These are phyloP conservation scores for Pecoramyces ruminantium DNA, from an alignment of 192 early-diverging fungal genomes.

Conservation along the genomic window DNA sequence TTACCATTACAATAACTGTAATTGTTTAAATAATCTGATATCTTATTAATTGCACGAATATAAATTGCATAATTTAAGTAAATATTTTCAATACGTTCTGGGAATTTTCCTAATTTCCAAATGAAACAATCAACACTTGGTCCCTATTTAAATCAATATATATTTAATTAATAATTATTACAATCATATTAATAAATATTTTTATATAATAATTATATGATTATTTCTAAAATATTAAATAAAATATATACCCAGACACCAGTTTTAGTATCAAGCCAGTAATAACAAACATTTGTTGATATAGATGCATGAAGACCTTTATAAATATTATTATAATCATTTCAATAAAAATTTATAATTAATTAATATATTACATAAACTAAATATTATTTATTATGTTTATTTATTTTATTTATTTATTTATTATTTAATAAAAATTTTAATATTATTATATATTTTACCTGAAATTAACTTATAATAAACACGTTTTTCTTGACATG, in stretches of 20 bases:
- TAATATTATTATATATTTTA: slow-evolving; percentile 3
- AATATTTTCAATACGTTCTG: slow-evolving; percentile 85
- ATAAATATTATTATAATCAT: too few species aligned
- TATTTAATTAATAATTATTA: background rate
- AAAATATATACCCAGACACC: slow-evolving; percentile 58
- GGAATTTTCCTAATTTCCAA: slow-evolving; percentile 67
- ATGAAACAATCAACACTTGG: slow-evolving; percentile 83
- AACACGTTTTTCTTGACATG: slow-evolving; percentile 67
- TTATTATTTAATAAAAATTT: too few species aligned
- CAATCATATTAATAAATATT: background rate
- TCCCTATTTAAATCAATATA: slow-evolving; percentile 14
- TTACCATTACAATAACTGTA: slow-evolving; percentile 63
- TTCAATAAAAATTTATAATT: too few species aligned
- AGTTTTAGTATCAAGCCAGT: slow-evolving; percentile 76
- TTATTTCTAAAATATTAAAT: too few species aligned
- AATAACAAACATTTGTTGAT: slow-evolving; percentile 91
- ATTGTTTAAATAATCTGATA: slow-evolving; percentile 49
- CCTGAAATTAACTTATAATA: slow-evolving; percentile 58
- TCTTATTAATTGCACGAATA: slow-evolving; percentile 68
- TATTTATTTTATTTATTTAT: too few species aligned
- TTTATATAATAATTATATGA: too few species aligned
- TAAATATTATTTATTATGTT: too few species aligned
- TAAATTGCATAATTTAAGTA: slow-evolving; percentile 87
- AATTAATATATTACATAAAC: too few species aligned
- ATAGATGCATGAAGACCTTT: slow-evolving; percentile 85